phyloP scores from a whole-genome alignment of 2,329 filamentous ascomycete species.

The Plectosphaerella sp. region DNA sequence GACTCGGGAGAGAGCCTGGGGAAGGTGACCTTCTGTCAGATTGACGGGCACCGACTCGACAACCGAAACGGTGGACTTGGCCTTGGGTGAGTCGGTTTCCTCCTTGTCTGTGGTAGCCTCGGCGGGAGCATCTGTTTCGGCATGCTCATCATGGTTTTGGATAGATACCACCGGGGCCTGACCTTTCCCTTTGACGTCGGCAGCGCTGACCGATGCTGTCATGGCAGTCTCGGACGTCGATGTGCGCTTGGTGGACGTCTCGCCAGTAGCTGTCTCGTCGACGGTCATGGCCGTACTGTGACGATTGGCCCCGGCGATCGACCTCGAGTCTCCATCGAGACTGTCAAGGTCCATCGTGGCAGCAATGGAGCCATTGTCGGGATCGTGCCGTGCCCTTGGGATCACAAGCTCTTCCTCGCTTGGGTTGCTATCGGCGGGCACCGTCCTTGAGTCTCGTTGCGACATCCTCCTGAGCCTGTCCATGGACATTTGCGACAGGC shows the following conservation, averaged over 20 bases:
- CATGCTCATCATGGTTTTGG: constrained; percentile 15
- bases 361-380: constrained; percentile 49
- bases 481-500: constrained; percentile 43
- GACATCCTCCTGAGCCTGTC: constrained; percentile 32
- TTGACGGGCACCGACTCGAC: constrained; percentile 37
- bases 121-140: neutral
- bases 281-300: constrained; percentile 35
- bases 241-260: constrained; percentile 9
- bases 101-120: constrained; percentile 6
- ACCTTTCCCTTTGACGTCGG: constrained; percentile 12
- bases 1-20: constrained; percentile 68
- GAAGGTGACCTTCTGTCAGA: constrained; percentile 59
- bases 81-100: constrained; percentile 15
- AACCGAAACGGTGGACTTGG: constrained; percentile 34
- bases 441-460: constrained; percentile 14
- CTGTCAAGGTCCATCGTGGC: constrained; percentile 55
- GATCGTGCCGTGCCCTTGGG: constrained; percentile 21
- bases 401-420: constrained; percentile 44
- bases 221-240: constrained; percentile 20
- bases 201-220: constrained; percentile 18
- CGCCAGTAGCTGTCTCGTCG: neutral
- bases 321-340: constrained; percentile 30
- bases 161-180: neutral
- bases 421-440: constrained; percentile 20
- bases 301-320: constrained; percentile 16